Evolutionary conservation across 257 asterid species (phyloP).

Genomic region (Linaria vulgaris): DNA sequence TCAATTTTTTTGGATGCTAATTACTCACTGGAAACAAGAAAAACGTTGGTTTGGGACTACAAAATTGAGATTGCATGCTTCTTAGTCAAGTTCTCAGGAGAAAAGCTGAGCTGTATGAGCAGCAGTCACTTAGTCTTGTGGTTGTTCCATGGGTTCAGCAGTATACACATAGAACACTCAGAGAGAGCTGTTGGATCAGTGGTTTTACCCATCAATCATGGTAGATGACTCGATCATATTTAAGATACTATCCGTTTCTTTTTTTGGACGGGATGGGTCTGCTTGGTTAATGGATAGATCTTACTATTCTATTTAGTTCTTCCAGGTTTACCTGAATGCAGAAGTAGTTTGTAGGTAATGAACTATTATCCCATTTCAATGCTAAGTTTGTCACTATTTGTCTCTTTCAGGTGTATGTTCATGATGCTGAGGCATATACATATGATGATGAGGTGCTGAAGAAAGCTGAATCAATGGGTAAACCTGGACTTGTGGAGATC

Average conservation of each 20-base stretch:
- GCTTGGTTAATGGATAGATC: background rate
- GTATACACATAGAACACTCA: too few species aligned
- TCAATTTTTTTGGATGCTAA: background rate
- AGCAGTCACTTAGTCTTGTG: too few species aligned
- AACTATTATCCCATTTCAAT: background rate
- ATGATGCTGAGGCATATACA: conserved; percentile 83
- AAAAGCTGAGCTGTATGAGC: too few species aligned
- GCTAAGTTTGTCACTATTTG: conserved; percentile 3
- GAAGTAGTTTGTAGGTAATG: background rate
- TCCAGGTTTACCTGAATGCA: too few species aligned
- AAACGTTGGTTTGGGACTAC: too few species aligned
- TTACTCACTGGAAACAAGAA: background rate
- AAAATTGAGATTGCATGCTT: too few species aligned
- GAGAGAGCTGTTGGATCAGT: too few species aligned
- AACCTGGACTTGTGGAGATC: conserved; percentile 80
- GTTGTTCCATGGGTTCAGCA: too few species aligned
- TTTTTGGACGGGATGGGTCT: background rate
- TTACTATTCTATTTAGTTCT: too few species aligned
- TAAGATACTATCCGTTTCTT: too few species aligned
- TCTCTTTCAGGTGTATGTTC: conserved; percentile 58
- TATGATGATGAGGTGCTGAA: conserved; percentile 93
- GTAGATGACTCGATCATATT: background rate
- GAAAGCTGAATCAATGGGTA: conserved; percentile 87
- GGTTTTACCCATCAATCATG: too few species aligned
- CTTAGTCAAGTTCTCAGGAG: background rate